These are phyloP conservation scores for Penicillium malachiteum DNA, from an alignment of 495 filamentous ascomycete species.

Conservation along the genomic window DNA sequence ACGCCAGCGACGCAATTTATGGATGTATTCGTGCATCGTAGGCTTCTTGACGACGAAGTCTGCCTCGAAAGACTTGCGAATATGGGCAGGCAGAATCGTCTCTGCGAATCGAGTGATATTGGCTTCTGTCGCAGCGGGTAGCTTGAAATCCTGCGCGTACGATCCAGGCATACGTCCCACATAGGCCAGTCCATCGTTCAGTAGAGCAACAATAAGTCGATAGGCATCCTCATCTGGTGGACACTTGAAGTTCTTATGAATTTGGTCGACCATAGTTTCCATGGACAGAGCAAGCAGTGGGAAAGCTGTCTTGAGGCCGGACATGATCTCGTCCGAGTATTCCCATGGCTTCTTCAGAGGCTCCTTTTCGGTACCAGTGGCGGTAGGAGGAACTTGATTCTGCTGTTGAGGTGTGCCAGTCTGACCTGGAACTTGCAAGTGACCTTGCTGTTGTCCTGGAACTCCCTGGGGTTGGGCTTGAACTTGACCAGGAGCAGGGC, in stretches of 20 bases:
- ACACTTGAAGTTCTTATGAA: constrained; percentile 97
- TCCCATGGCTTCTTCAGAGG: constrained; percentile 85
- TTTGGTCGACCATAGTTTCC: constrained; percentile 99
- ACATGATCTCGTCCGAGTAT: constrained; percentile 91
- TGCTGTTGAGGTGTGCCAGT: constrained; percentile 31
- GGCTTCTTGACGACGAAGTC: constrained; percentile 94
- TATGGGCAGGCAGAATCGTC: constrained; percentile 89
- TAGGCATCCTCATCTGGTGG: constrained; percentile 98
- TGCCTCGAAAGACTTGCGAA: constrained; percentile 88
- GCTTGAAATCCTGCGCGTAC: constrained; percentile 86
- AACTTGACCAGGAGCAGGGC: constrained; percentile 29
- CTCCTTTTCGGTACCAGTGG: constrained; percentile 37
- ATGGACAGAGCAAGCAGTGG: constrained; percentile 93
- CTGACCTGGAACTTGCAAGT: constrained; percentile 44
- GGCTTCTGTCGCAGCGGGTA: constrained; percentile 84
- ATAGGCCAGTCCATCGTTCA: constrained; percentile 89
- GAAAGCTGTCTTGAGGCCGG: constrained; percentile 90
- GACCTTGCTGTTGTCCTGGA: constrained; percentile 18
- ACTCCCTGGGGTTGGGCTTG: constrained; percentile 21
- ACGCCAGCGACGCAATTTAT: constrained; percentile 92
- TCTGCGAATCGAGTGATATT: constrained; percentile 97
- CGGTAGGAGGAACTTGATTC: constrained; percentile 17
- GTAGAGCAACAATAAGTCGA: constrained; percentile 90
- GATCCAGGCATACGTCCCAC: constrained; percentile 81
- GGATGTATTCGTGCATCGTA: constrained; percentile 96